A percentile compares a stretch with the other conserved stretches of the same genome.
Evolutionary conservation across 2,329 filamentous ascomycete genomes (phyloP).

Genomic region (Mycosphaerella sp.): DNA sequence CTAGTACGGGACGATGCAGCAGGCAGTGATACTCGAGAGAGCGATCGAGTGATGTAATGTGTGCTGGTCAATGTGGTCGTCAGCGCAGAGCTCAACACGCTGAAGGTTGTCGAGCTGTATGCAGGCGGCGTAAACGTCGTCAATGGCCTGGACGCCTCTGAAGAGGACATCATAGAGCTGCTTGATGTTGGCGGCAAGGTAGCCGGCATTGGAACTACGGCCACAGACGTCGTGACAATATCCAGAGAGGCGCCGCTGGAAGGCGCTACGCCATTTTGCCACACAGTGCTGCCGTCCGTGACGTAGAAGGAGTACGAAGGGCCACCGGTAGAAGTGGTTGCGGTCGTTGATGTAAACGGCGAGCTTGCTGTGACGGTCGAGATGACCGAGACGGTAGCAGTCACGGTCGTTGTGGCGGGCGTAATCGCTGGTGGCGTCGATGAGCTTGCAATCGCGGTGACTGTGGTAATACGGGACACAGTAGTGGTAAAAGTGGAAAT

Average conservation of each 20-base stretch:
- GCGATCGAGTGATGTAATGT: constrained; percentile 21
- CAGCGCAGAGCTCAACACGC: constrained; percentile 18
- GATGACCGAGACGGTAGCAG: constrained; percentile 10
- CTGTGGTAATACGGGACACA: constrained; percentile 10
- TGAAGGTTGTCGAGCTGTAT: constrained; percentile 27
- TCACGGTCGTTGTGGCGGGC: constrained; percentile 17
- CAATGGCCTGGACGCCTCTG: constrained; percentile 4
- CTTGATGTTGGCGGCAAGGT: constrained; percentile 1
- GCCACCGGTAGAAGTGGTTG: constrained; percentile 1
- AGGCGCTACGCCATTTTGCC: constrained; percentile 26
- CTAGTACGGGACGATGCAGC: constrained; percentile 12
- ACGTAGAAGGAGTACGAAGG: constrained; percentile 12
- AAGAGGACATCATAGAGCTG: constrained; percentile 7
- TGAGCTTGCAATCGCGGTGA: constrained; percentile 1
- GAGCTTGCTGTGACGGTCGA: constrained; percentile 1
- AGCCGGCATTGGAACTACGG: constrained; percentile 13
- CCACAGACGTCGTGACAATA: constrained; percentile 22
- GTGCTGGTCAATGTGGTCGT: constrained; percentile 29
- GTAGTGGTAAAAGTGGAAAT: constrained; percentile 14
- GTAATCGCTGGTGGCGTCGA: background rate
- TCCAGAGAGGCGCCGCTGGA: constrained; percentile 22
- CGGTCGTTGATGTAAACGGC: constrained; percentile 1
- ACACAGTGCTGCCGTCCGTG: constrained; percentile 21
- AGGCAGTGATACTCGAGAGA: constrained; percentile 17
- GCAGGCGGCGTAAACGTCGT: constrained; percentile 22